Evolutionary conservation across 2,329 filamentous ascomycete species (phyloP).

Genomic region (Trichoderma brevicompactum): DNA sequence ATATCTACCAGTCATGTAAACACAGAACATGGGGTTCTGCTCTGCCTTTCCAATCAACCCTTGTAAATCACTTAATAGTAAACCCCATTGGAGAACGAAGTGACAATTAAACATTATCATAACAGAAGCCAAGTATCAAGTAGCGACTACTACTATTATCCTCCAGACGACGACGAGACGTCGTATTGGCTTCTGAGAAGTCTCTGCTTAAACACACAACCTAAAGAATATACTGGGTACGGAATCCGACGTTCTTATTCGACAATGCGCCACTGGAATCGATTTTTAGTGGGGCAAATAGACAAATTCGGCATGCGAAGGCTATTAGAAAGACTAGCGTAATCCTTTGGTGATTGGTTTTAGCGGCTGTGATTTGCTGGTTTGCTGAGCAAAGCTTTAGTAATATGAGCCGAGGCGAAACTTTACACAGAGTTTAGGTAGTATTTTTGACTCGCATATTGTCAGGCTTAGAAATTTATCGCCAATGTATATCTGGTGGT

Average conservation of each 20-base stretch:
- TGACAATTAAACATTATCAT: too few species aligned
- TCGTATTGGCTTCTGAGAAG: too few species aligned
- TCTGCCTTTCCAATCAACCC: background rate
- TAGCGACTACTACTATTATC: too few species aligned
- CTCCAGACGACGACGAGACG: too few species aligned
- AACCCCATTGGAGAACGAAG: background rate
- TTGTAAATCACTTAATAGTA: background rate
- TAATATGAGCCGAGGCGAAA: background rate
- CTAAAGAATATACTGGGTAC: too few species aligned
- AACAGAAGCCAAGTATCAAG: background rate
- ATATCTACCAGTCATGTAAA: too few species aligned
- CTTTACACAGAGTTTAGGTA: background rate
- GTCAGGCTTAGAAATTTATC: slow-evolving; percentile 26
- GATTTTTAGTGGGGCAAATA: background rate
- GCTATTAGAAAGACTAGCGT: slow-evolving; percentile 21
- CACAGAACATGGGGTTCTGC: too few species aligned
- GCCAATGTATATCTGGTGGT: slow-evolving; percentile 18
- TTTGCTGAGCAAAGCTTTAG: slow-evolving; percentile 22
- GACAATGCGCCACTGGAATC: background rate
- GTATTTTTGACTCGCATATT: background rate
- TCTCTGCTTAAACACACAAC: too few species aligned
- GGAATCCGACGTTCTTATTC: background rate
- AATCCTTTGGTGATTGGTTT: slow-evolving; percentile 9
- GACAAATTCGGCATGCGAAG: background rate
- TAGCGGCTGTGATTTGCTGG: slow-evolving; percentile 8